These are phyloP conservation scores for Lojkania enalia DNA, from an alignment of 2,329 filamentous ascomycete genomes.

Conservation along the genomic window DNA sequence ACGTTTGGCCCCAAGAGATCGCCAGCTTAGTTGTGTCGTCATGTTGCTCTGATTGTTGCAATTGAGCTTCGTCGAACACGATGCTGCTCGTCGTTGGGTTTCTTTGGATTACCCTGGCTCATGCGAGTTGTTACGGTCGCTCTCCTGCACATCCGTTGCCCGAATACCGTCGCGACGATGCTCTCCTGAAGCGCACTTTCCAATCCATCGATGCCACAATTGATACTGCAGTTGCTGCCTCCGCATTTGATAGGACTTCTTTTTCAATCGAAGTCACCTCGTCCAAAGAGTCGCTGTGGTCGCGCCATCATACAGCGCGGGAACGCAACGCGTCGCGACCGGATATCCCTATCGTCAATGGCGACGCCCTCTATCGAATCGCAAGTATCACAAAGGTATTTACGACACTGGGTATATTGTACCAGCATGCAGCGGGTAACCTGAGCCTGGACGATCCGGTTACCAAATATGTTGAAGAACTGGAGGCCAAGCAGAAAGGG, in stretches of 20 bases:
- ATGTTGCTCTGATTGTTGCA: too few relatives aligned
- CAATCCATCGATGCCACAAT: slow-evolving; percentile 31
- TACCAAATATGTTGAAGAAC: slow-evolving; percentile 37
- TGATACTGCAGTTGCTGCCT: slow-evolving; percentile 25
- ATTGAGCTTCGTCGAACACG: slow-evolving; percentile 13
- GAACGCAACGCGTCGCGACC: slow-evolving; percentile 42
- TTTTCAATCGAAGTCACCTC: slow-evolving; percentile 49
- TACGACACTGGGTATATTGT: slow-evolving; percentile 37
- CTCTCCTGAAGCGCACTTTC: slow-evolving; percentile 36
- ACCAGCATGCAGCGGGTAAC: slow-evolving; percentile 39
- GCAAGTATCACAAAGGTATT: slow-evolving; percentile 44
- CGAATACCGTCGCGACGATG: slow-evolving; percentile 29
- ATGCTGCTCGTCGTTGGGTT: slow-evolving; percentile 12
- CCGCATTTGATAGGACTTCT: slow-evolving; percentile 40
- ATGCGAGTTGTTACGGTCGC: slow-evolving; percentile 42
- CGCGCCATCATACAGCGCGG: slow-evolving; percentile 44
- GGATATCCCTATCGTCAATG: slow-evolving; percentile 41
- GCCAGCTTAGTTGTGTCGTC: too few relatives aligned
- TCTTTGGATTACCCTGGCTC: slow-evolving; percentile 14
- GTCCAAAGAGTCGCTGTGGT: slow-evolving; percentile 43
- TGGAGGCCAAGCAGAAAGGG: slow-evolving; percentile 32
- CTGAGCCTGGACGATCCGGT: slow-evolving; percentile 41
- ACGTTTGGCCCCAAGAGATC: too few relatives aligned
- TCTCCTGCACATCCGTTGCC: slow-evolving; percentile 46
- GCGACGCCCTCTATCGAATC: slow-evolving; percentile 47